phyloP scores from a whole-genome alignment of 441 rosid species.

The Adansonia rubrostipa region DNA sequence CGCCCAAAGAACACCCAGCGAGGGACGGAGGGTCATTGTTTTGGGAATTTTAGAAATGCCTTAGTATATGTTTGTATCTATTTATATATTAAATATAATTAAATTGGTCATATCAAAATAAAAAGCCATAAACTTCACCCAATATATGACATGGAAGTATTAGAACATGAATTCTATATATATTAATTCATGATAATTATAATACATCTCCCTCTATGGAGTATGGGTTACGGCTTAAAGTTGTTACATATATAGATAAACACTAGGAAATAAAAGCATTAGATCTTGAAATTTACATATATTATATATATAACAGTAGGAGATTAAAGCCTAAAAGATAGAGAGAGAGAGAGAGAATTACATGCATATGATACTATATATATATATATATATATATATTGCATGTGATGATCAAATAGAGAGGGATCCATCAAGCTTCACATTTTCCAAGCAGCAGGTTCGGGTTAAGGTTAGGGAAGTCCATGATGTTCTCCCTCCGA shows the following conservation, averaged over 20 bases:
- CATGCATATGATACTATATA: neutral
- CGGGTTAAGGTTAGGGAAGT: neutral
- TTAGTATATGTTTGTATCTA: too few relatives aligned
- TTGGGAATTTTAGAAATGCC: too few relatives aligned
- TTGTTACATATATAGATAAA: neutral
- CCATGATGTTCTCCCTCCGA: conserved; percentile 13
- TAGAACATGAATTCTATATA: neutral
- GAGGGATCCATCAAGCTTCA: conserved; percentile 20
- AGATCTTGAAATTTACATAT: neutral
- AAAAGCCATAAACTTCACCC: too few relatives aligned
- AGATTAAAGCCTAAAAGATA: neutral
- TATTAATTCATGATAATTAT: neutral
- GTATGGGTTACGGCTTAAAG: neutral
- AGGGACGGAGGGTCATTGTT: too few relatives aligned
- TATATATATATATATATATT: neutral
- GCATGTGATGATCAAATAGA: neutral
- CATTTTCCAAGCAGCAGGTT: conserved; percentile 12
- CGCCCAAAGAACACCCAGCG: too few relatives aligned
- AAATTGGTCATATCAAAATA: too few relatives aligned
- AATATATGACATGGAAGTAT: neutral
- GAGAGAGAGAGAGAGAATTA: neutral
- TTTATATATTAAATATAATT: too few relatives aligned
- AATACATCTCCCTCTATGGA: neutral
- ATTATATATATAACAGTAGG: neutral
- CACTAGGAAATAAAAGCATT: neutral